Conservation (phyloP, 495 filamentous ascomycete species). For the Thozetella sp. region DNA sequence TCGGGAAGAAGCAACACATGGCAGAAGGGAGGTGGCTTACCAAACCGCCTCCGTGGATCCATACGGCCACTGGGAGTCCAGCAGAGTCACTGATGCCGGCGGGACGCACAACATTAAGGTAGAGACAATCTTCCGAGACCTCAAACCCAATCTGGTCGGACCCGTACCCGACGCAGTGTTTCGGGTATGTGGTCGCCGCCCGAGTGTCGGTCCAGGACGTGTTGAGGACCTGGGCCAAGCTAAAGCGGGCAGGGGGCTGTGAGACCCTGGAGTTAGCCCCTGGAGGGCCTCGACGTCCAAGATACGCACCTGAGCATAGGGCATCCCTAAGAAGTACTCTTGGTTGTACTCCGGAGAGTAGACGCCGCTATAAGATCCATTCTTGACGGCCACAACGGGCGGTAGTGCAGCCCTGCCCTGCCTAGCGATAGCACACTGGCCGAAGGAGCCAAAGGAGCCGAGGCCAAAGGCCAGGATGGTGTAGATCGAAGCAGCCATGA, state of each 20-base stretch:
- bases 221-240: conserved; percentile 43
- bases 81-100: conserved; percentile 3
- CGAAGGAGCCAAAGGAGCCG: background rate
- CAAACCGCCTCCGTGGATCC: conserved; percentile 66
- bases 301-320: conserved; percentile 50
- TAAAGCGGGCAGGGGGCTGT: conserved; percentile 43
- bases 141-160: conserved; percentile 15
- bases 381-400: conserved; percentile 11
- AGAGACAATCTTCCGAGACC: conserved; percentile 46
- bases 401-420: background rate
- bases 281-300: too few species aligned
- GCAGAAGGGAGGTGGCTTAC: conserved; percentile 21
- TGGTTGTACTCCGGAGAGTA: conserved; percentile 42
- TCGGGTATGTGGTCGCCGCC: conserved; percentile 49
- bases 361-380: conserved; percentile 46
- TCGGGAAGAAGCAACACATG: background rate
- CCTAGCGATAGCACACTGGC: background rate
- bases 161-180: conserved; percentile 51
- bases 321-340: conserved; percentile 56
- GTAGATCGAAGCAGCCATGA: background rate
- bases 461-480: background rate
- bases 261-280: background rate
- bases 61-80: conserved; percentile 47
- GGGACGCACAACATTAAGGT: conserved; percentile 31
- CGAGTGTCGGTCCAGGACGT: conserved; percentile 34